Evolutionary conservation across 164 flowering plant genomes (phyloP).

Genomic region (Amborella trichopoda): DNA sequence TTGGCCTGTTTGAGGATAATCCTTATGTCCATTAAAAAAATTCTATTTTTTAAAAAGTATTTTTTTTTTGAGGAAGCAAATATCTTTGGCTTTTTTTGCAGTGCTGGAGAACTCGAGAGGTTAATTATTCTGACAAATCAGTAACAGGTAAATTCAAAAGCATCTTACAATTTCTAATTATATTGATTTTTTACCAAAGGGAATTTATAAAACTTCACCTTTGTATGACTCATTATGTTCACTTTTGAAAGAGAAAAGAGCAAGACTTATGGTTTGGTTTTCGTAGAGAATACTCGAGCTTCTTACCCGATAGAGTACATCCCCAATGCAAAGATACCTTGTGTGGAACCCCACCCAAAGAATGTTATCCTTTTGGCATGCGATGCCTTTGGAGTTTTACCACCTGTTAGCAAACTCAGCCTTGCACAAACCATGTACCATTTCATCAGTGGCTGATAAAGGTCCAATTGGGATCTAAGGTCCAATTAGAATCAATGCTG

Average conservation of each 20-base stretch:
- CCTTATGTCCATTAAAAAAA: too few relatives aligned
- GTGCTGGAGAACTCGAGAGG: slow-evolving; percentile 92
- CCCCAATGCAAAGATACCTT: slow-evolving; percentile 93
- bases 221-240: neutral
- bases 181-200: neutral
- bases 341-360: slow-evolving; percentile 95
- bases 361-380: slow-evolving; percentile 93
- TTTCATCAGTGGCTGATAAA: slow-evolving; percentile 99
- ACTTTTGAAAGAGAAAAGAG: neutral
- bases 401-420: slow-evolving; percentile 96
- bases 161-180: neutral
- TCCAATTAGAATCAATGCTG: too few relatives aligned
- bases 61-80: too few relatives aligned
- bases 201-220: neutral
- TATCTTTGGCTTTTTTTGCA: too few relatives aligned
- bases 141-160: slow-evolving; percentile 99
- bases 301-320: slow-evolving; percentile 95
- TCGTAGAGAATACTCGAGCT: slow-evolving; percentile 90
- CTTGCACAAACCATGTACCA: slow-evolving; percentile 98
- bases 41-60: too few relatives aligned
- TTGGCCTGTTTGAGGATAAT: too few relatives aligned
- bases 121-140: slow-evolving; percentile 81
- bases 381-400: slow-evolving; percentile 98
- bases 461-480: too few relatives aligned
- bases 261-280: neutral